Evolutionary conservation across 2,329 filamentous ascomycete genomes (phyloP).

Genomic region (Talaromyces sp.): DNA sequence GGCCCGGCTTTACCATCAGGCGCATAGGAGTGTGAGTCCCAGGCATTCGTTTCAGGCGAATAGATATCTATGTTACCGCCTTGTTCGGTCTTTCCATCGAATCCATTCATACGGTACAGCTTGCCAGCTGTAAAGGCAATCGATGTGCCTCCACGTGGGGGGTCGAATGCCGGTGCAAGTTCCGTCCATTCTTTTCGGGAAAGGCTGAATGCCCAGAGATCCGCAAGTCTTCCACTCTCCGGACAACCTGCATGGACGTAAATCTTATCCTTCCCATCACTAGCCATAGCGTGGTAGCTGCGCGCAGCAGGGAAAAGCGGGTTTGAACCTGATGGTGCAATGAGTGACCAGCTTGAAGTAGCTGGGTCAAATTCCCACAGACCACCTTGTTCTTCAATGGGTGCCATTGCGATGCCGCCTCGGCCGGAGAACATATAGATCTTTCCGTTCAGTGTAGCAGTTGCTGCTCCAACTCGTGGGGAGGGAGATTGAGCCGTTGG

Average conservation of each 20-base stretch:
- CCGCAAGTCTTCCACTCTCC: constrained; percentile 62
- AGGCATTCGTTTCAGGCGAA: constrained; percentile 40
- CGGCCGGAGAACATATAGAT: constrained; percentile 84
- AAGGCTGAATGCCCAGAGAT: constrained; percentile 79
- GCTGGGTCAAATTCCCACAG: constrained; percentile 76
- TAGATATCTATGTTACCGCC: constrained; percentile 72
- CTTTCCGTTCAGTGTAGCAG: constrained; percentile 66
- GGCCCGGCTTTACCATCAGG: constrained; percentile 53
- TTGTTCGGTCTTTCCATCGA: constrained; percentile 69
- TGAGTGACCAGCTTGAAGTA: constrained; percentile 64
- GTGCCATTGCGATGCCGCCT: constrained; percentile 67
- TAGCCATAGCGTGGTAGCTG: constrained; percentile 69
- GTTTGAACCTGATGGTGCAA: constrained; percentile 58
- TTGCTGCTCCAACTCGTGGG: constrained; percentile 73
- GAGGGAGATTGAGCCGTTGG: constrained; percentile 53
- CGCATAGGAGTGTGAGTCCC: constrained; percentile 36
- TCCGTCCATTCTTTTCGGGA: constrained; percentile 66
- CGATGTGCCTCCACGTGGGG: constrained; percentile 67
- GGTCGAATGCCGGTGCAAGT: constrained; percentile 67
- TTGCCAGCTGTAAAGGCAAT: constrained; percentile 66
- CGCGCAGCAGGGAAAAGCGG: constrained; percentile 62
- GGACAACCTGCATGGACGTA: constrained; percentile 78
- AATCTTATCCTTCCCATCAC: constrained; percentile 67
- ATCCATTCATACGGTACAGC: constrained; percentile 80
- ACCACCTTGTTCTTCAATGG: constrained; percentile 72